These are phyloP conservation scores for Tanacetum coccineum DNA, from an alignment of 129 eudicot genomes.

Conservation along the genomic window DNA sequence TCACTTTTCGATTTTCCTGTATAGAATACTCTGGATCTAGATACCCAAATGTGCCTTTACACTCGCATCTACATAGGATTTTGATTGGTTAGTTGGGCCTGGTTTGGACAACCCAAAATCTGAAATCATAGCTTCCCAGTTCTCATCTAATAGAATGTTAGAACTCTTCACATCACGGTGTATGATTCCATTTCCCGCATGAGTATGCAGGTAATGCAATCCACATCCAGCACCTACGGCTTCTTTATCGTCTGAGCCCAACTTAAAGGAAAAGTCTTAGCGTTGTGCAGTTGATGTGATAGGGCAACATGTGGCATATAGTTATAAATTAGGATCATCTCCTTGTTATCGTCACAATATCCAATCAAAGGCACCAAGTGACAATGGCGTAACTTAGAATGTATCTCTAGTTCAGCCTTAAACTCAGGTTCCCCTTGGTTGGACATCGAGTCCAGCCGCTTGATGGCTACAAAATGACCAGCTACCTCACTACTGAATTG, in stretches of 20 bases:
- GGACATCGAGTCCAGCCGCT: slow-evolving; percentile 22
- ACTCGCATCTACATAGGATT: slow-evolving; percentile 7
- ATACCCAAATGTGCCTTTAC: slow-evolving; percentile 38
- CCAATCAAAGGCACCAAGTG: slow-evolving; percentile 38
- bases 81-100: slow-evolving; percentile 16
- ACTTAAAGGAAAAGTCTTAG: slow-evolving; percentile 9
- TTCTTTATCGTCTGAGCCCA: slow-evolving; percentile 30
- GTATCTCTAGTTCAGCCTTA: slow-evolving; percentile 31
- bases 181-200: slow-evolving; percentile 27
- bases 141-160: slow-evolving; percentile 34
- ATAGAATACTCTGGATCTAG: slow-evolving; percentile 32
- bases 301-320: slow-evolving; percentile 32
- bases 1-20: slow-evolving; percentile 28
- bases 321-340: slow-evolving; percentile 41
- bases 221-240: slow-evolving; percentile 31
- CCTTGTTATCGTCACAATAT: slow-evolving; percentile 30
- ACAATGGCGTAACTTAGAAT: slow-evolving; percentile 30
- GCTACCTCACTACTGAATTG: not conserved
- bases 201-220: slow-evolving; percentile 34
- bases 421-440: slow-evolving; percentile 29
- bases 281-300: slow-evolving; percentile 28
- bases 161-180: slow-evolving; percentile 38
- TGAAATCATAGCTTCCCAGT: slow-evolving; percentile 29
- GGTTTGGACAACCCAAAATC: slow-evolving; percentile 38
- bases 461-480: slow-evolving; percentile 25